Conservation (phyloP, 345 rosid species). For the Gossypium turneri region DNA sequence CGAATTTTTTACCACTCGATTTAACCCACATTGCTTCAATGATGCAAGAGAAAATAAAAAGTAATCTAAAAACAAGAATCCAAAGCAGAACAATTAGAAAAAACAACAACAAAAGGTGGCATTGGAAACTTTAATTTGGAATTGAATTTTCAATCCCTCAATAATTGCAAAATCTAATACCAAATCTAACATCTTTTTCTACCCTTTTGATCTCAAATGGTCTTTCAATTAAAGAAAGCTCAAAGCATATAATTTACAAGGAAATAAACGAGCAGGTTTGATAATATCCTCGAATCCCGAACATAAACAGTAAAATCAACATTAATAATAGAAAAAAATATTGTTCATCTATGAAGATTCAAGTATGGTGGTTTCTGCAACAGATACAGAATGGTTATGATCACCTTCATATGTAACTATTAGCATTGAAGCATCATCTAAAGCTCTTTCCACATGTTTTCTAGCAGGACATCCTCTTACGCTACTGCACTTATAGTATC, state of each 20-base stretch:
- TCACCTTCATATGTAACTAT: slow-evolving; percentile 93
- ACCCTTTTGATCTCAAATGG: background rate
- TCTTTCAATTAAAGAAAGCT: background rate
- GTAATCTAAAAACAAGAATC: slow-evolving; percentile 22
- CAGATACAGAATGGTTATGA: slow-evolving; percentile 66
- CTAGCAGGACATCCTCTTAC: slow-evolving; percentile 96
- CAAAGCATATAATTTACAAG: slow-evolving; percentile 24
- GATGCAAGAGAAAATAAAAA: slow-evolving; percentile 11
- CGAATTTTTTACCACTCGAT: no score
- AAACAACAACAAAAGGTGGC: background rate
- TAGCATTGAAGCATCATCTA: slow-evolving; percentile 77
- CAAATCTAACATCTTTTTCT: slow-evolving; percentile 34
- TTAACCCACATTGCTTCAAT: background rate
- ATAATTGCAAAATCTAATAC: slow-evolving; percentile 22
- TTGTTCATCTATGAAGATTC: slow-evolving; percentile 61
- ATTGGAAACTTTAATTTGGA: background rate
- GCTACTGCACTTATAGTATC: slow-evolving; percentile 95
- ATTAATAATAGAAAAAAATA: background rate
- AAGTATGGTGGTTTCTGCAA: slow-evolving; percentile 62
- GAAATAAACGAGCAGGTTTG: slow-evolving; percentile 5
- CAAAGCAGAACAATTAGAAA: background rate
- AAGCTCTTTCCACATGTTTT: slow-evolving; percentile 91
- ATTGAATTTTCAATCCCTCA: slow-evolving; percentile 14
- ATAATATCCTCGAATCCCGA: background rate
- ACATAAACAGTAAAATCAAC: background rate